These are phyloP conservation scores for Zasmidium cellare DNA, from an alignment of 2,329 filamentous ascomycete species.

Conservation along the genomic window DNA sequence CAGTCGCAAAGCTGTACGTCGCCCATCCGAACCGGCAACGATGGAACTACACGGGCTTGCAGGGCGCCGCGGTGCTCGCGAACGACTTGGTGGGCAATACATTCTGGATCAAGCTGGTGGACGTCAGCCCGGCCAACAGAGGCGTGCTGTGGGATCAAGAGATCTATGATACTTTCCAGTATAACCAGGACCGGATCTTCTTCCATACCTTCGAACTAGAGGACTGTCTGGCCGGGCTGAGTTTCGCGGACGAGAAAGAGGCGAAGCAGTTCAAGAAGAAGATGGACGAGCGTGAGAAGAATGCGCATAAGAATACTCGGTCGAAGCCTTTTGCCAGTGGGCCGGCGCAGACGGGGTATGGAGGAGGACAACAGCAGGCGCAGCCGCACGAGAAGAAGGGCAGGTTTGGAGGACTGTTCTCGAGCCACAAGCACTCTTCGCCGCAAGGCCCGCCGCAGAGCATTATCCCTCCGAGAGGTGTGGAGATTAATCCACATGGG, in stretches of 20 bases:
- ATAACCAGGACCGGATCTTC: slow-evolving; percentile 96
- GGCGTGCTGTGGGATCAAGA: slow-evolving; percentile 98
- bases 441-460: slow-evolving; percentile 46
- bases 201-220: slow-evolving; percentile 98
- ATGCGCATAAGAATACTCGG: slow-evolving; percentile 83
- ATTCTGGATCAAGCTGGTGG: slow-evolving; percentile 96
- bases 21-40: slow-evolving; percentile 79
- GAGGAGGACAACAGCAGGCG: slow-evolving; percentile 20
- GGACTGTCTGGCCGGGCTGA: slow-evolving; percentile 83
- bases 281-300: slow-evolving; percentile 93
- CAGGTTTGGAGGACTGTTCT: slow-evolving; percentile 28
- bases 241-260: slow-evolving; percentile 96
- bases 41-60: slow-evolving; percentile 94
- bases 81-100: slow-evolving; percentile 95
- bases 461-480: slow-evolving; percentile 50
- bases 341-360: slow-evolving; percentile 20
- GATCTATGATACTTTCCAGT: slow-evolving; percentile 90
- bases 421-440: slow-evolving; percentile 27
- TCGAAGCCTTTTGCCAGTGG: slow-evolving; percentile 40
- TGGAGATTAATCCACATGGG: slow-evolving; percentile 29
- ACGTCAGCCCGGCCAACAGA: slow-evolving; percentile 80
- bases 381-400: slow-evolving; percentile 14
- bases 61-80: slow-evolving; percentile 86
- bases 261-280: slow-evolving; percentile 97
- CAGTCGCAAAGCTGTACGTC: slow-evolving; percentile 89